These are phyloP conservation scores for Carex sylvatica DNA, from an alignment of 202 grass and related monocot genomes.

Conservation along the genomic window DNA sequence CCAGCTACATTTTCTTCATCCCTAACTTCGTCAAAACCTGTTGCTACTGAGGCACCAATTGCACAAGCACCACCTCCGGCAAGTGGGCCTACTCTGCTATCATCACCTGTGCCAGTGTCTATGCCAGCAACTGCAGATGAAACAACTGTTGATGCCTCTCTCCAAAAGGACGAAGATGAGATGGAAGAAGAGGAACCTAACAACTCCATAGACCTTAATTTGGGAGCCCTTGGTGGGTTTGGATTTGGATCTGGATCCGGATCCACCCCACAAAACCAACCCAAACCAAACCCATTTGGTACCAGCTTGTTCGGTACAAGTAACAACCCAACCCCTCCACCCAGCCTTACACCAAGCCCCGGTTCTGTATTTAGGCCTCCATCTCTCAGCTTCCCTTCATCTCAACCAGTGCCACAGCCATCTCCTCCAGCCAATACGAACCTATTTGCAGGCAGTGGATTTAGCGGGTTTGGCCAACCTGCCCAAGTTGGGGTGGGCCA, in stretches of 20 bases:
- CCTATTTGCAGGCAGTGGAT: constrained; percentile 65
- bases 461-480: constrained; percentile 76
- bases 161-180: constrained; percentile 74
- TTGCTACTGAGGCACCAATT: constrained; percentile 19
- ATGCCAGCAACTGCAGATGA: constrained; percentile 24
- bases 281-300: constrained; percentile 84
- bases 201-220: constrained; percentile 48
- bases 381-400: constrained; percentile 75
- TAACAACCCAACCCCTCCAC: constrained; percentile 40
- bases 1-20: constrained; percentile 14
- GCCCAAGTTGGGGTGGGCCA: constrained; percentile 52
- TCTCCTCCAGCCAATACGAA: constrained; percentile 50
- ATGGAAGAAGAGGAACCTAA: constrained; percentile 92
- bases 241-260: constrained; percentile 51
- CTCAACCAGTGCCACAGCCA: constrained; percentile 52
- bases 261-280: constrained; percentile 45
- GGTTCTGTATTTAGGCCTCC: constrained; percentile 74
- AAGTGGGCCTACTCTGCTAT: constrained; percentile 5
- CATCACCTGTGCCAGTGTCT: constrained; percentile 14
- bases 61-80: neutral
- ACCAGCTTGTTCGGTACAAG: constrained; percentile 45
- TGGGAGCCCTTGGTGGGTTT: constrained; percentile 78
- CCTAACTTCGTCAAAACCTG: neutral
- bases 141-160: constrained; percentile 30
- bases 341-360: constrained; percentile 56